Conservation (phyloP, 768 basidiomycete species). For the Ramaria sp. region DNA sequence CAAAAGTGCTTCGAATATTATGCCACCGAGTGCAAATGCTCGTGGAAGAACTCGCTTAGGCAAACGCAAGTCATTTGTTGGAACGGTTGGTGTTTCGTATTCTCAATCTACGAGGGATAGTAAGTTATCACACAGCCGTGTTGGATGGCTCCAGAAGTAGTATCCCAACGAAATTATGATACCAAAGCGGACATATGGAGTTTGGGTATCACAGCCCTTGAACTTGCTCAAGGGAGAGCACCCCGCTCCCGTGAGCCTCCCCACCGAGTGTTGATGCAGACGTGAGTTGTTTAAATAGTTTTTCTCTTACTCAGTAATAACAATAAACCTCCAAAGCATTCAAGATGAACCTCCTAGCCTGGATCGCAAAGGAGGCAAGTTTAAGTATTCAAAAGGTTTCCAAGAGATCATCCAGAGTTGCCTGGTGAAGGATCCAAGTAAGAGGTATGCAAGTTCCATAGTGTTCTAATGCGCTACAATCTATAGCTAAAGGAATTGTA, state of each 20-base stretch:
- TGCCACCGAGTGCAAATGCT: not conserved
- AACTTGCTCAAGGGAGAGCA: constrained; percentile 77
- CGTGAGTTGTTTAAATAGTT: constrained; percentile 30
- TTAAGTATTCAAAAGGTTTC: constrained; percentile 72
- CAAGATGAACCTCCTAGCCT: constrained; percentile 71
- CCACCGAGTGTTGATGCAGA: constrained; percentile 63
- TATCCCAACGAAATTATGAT: constrained; percentile 77
- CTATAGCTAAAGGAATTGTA: constrained; percentile 16
- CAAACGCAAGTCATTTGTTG: constrained; percentile 89
- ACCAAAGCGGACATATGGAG: constrained; percentile 91
- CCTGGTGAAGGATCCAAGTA: constrained; percentile 72
- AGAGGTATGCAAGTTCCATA: constrained; percentile 36
- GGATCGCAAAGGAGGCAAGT: constrained; percentile 55
- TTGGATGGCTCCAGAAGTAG: constrained; percentile 96
- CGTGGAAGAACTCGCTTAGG: constrained; percentile 29
- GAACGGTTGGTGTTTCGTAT: constrained; percentile 45
- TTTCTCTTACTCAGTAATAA: not conserved
- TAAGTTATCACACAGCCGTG: constrained; percentile 43
- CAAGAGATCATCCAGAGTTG: constrained; percentile 78
- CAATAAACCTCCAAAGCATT: constrained; percentile 32
- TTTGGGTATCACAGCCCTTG: constrained; percentile 90
- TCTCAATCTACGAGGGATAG: constrained; percentile 2
- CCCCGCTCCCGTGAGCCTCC: constrained; percentile 73
- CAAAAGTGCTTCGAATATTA: constrained; percentile 14
- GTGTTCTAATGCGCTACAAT: not conserved